Evolutionary conservation across 768 basidiomycete genomes (phyloP).

Genomic region (Boletellus emodensis): DNA sequence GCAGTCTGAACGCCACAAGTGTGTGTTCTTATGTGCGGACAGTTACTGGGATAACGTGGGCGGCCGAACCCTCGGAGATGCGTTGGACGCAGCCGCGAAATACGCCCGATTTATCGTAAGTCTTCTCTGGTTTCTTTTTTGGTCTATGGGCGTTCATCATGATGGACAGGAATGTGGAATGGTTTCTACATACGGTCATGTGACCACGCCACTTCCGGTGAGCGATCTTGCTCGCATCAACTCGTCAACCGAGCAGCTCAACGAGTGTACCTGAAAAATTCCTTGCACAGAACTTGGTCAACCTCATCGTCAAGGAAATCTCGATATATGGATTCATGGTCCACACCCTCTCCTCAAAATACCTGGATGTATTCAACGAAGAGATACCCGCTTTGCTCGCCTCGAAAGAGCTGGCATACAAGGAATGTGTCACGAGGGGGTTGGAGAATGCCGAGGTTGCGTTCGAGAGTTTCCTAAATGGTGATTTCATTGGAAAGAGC

Average conservation of each 20-base stretch:
- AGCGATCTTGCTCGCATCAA: background rate
- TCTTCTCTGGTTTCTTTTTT: background rate
- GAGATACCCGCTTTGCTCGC: constrained; percentile 39
- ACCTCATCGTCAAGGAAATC: constrained; percentile 38
- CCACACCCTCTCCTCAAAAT: constrained; percentile 21
- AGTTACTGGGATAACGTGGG: constrained; percentile 49
- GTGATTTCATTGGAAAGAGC: constrained; percentile 6
- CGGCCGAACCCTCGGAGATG: constrained; percentile 55
- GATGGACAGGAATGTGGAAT: constrained; percentile 31
- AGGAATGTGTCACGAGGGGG: constrained; percentile 44
- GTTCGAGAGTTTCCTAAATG: background rate
- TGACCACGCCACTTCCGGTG: background rate
- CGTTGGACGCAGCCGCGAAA: constrained; percentile 41
- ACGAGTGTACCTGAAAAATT: too few species aligned
- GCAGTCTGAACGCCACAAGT: background rate
- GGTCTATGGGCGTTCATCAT: background rate
- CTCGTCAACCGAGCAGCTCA: background rate
- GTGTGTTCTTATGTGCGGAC: background rate
- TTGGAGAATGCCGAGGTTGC: constrained; percentile 32
- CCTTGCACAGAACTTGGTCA: constrained; percentile 31
- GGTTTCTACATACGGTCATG: constrained; percentile 5
- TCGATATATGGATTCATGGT: constrained; percentile 30
- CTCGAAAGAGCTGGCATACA: constrained; percentile 44
- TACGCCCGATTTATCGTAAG: constrained; percentile 47
- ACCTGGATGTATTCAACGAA: constrained; percentile 39